Conservation (phyloP, 2,329 filamentous ascomycete species). For the Neospermospora avenae region DNA sequence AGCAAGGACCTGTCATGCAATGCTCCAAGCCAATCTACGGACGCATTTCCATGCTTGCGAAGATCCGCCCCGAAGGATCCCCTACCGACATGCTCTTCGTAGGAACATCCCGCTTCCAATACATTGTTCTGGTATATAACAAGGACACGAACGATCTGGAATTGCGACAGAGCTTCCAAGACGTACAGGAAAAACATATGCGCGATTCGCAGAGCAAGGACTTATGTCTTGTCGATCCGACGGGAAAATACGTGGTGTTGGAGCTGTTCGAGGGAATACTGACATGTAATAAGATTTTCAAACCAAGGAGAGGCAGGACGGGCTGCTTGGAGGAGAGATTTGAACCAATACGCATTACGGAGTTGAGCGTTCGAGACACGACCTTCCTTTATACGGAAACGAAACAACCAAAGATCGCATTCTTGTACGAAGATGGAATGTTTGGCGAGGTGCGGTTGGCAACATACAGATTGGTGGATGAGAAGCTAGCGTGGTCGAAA, state of each 20-base stretch:
- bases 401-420: constrained; percentile 56
- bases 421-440: constrained; percentile 63
- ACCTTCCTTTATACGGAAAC: constrained; percentile 59
- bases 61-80: constrained; percentile 70
- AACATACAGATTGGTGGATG: constrained; percentile 59
- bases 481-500: constrained; percentile 48
- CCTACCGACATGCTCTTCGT: constrained; percentile 84
- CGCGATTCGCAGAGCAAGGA: constrained; percentile 80
- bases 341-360: constrained; percentile 59
- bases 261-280: constrained; percentile 68
- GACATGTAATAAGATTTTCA: constrained; percentile 59
- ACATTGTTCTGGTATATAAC: constrained; percentile 89
- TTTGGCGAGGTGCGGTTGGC: constrained; percentile 54
- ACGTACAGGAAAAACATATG: constrained; percentile 57
- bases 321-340: constrained; percentile 57
- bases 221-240: constrained; percentile 79
- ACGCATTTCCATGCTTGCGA: constrained; percentile 80
- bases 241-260: constrained; percentile 62
- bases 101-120: constrained; percentile 84
- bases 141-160: constrained; percentile 48
- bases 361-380: constrained; percentile 64
- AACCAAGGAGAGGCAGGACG: constrained; percentile 48
- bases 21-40: constrained; percentile 76
- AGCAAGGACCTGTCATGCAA: constrained; percentile 62
- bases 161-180: constrained; percentile 48